Evolutionary conservation across 2,329 filamentous ascomycete species (phyloP).

Genomic region (Hortaea werneckii): DNA sequence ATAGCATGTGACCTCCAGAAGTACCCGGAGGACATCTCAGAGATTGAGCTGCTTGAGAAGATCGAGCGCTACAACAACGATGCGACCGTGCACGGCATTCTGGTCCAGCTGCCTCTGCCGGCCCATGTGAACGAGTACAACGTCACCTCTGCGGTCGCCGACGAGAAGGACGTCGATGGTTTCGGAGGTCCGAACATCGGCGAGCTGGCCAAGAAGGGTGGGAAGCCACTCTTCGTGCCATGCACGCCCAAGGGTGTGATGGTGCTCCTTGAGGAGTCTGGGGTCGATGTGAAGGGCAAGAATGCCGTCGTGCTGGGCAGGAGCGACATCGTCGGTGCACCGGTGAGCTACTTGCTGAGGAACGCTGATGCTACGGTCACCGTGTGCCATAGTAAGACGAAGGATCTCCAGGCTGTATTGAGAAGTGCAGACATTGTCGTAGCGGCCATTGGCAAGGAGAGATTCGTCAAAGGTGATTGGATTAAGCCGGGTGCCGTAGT

Average conservation of each 20-base stretch:
- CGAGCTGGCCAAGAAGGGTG: constrained; percentile 90
- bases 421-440: constrained; percentile 83
- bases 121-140: constrained; percentile 81
- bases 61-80: constrained; percentile 81
- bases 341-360: constrained; percentile 88
- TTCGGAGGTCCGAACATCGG: constrained; percentile 93
- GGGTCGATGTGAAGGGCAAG: constrained; percentile 77
- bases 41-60: constrained; percentile 75
- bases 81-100: constrained; percentile 73
- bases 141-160: constrained; percentile 79
- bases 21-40: constrained; percentile 68
- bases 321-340: constrained; percentile 95
- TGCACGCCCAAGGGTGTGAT: constrained; percentile 98
- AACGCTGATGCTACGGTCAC: constrained; percentile 96
- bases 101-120: constrained; percentile 87
- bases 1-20: constrained; percentile 82
- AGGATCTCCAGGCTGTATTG: constrained; percentile 60
- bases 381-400: constrained; percentile 84
- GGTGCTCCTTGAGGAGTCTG: constrained; percentile 75
- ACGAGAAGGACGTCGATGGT: constrained; percentile 96
- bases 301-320: constrained; percentile 88
- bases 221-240: constrained; percentile 77
- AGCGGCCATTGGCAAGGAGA: constrained; percentile 78
- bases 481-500: constrained; percentile 90
- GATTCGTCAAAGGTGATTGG: constrained; percentile 91